phyloP scores from a whole-genome alignment of 1,284 basidiomycete species.

The Melampsora americana region DNA sequence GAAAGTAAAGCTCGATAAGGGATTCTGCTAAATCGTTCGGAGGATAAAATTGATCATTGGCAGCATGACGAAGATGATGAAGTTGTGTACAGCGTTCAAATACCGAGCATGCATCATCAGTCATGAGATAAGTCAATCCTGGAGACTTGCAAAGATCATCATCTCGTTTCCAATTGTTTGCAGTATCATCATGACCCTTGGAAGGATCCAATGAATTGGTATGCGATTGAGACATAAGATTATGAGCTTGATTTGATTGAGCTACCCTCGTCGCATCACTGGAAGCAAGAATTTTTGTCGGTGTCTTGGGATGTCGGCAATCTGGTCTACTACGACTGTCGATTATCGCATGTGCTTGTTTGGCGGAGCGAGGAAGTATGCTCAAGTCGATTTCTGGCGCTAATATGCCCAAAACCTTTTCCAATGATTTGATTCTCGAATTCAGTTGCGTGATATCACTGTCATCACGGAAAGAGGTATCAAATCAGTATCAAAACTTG shows the following conservation, averaged over 20 bases:
- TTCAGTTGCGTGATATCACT: conserved; percentile 32
- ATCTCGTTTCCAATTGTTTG: background rate
- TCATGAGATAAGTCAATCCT: background rate
- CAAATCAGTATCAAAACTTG: no score
- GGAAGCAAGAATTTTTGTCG: background rate
- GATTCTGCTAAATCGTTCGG: conserved; percentile 3
- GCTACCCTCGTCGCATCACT: background rate
- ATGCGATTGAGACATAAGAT: background rate
- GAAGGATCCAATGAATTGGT: background rate
- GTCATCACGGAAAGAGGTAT: background rate
- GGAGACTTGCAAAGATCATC: background rate
- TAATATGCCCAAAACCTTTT: conserved; percentile 16
- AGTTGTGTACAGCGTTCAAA: background rate
- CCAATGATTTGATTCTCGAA: conserved; percentile 19
- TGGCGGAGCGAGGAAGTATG: conserved; percentile 11
- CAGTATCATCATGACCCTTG: background rate
- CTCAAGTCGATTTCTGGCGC: conserved; percentile 29
- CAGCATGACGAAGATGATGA: background rate
- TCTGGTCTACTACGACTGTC: background rate
- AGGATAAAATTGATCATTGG: background rate
- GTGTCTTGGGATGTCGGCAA: background rate
- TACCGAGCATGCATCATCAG: background rate
- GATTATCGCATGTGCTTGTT: conserved; percentile 18
- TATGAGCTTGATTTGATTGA: background rate
- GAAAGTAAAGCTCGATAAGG: conserved; percentile 22